Conservation (phyloP, 768 basidiomycete genomes). For the Calocera cornea region DNA sequence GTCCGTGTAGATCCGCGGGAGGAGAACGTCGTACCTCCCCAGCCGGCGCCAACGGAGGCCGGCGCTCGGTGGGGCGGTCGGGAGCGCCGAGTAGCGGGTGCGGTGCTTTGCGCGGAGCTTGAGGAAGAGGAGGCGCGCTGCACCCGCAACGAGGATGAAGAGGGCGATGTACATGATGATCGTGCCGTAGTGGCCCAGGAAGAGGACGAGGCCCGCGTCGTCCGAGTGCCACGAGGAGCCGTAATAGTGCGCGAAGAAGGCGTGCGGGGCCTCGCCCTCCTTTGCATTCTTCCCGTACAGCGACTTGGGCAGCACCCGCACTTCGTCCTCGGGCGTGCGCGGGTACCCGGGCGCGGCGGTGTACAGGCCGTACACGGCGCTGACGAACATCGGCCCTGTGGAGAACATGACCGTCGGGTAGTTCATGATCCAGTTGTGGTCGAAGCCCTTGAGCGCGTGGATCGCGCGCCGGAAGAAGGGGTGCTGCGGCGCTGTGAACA, state of each 20-base stretch:
- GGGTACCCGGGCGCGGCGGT: conserved; percentile 47
- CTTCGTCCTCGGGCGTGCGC: conserved; percentile 37
- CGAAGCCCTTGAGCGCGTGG: conserved; percentile 78
- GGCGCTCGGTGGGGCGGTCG: conserved; percentile 38
- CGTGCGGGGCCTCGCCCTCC: conserved; percentile 65
- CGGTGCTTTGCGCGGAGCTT: conserved; percentile 40
- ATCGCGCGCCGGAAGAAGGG: conserved; percentile 89
- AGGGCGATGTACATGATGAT: conserved; percentile 73
- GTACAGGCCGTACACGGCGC: conserved; percentile 84
- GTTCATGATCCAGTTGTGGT: conserved; percentile 88
- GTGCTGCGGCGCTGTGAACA: conserved; percentile 73
- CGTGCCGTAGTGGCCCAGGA: conserved; percentile 82
- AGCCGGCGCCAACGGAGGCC: conserved; percentile 23
- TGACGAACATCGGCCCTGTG: conserved; percentile 98
- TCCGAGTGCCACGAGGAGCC: conserved; percentile 98
- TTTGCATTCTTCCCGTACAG: conserved; percentile 97
- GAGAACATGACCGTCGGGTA: conserved; percentile 99
- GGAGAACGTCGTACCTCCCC: conserved; percentile 49
- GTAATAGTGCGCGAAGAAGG: conserved; percentile 96
- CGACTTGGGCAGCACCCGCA: conserved; percentile 87
- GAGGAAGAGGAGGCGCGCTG: conserved; percentile 37
- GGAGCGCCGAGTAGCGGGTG: conserved; percentile 24
- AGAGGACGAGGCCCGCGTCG: conserved; percentile 93
- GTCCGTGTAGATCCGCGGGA: conserved; percentile 53
- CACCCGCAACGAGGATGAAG: conserved; percentile 53